Evolutionary conservation across 352 stramenopile genomes (phyloP).

Genomic region (Pythium aquatile): DNA sequence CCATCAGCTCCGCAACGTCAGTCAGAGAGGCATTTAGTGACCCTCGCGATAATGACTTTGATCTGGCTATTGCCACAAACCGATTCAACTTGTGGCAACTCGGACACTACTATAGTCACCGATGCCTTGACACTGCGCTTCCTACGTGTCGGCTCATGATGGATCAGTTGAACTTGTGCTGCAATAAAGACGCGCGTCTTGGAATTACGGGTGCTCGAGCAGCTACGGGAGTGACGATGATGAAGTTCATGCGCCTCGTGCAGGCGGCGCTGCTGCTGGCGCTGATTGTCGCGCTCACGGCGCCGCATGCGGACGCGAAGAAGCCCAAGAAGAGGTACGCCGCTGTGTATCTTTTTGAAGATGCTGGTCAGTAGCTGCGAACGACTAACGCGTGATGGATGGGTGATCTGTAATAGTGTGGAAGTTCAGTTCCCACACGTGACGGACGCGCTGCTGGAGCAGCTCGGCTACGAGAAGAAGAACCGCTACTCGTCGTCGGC

Average conservation of each 20-base stretch:
- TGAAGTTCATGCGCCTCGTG: slow-evolving; percentile 24
- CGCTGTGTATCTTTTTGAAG: neutral
- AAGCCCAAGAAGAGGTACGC: slow-evolving; percentile 50
- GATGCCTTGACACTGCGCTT: slow-evolving; percentile 1
- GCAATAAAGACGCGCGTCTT: slow-evolving; percentile 1
- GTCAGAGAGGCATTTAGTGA: neutral
- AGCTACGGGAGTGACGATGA: slow-evolving; percentile 9
- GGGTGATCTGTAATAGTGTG: slow-evolving; percentile 31
- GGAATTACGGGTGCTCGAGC: neutral
- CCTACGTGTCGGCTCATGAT: slow-evolving; percentile 18
- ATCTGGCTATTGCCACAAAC: slow-evolving; percentile 1
- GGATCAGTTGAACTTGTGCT: slow-evolving; percentile 25
- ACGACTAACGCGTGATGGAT: neutral
- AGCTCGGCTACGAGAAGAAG: slow-evolving; percentile 81
- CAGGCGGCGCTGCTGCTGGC: slow-evolving; percentile 34
- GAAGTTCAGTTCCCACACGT: slow-evolving; percentile 79
- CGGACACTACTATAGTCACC: neutral
- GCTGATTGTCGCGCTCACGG: slow-evolving; percentile 31
- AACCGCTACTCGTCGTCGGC: slow-evolving; percentile 67
- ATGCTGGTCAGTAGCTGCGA: neutral
- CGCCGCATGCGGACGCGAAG: slow-evolving; percentile 24
- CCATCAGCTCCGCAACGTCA: slow-evolving; percentile 8
- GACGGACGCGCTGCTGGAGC: slow-evolving; percentile 68
- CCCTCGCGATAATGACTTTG: neutral
- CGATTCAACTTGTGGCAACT: neutral